Conservation (phyloP, 1,284 basidiomycete genomes). For the Tremellales sp. region DNA sequence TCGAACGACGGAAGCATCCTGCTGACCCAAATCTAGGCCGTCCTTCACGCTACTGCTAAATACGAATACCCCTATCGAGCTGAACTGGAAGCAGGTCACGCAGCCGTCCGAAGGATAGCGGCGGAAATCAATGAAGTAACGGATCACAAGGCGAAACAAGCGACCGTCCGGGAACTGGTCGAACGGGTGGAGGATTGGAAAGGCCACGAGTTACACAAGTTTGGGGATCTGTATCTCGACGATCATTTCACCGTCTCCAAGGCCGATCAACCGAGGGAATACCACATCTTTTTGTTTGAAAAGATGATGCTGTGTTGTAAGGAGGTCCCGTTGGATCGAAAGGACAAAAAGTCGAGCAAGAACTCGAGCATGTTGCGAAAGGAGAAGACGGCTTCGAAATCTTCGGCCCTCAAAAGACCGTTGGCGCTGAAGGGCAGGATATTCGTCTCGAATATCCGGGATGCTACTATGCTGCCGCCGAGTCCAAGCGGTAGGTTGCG, state of each 20-base stretch:
- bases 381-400: slow-evolving; percentile 55
- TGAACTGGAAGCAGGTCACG: slow-evolving; percentile 78
- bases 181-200: slow-evolving; percentile 98
- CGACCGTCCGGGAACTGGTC: slow-evolving; percentile 82
- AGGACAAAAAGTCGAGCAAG: slow-evolving; percentile 48
- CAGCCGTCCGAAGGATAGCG: slow-evolving; percentile 86
- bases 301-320: slow-evolving; percentile 99
- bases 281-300: slow-evolving; percentile 98
- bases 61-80: slow-evolving; percentile 65
- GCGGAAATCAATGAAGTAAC: slow-evolving; percentile 93
- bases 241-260: slow-evolving; percentile 96
- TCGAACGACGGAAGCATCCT: slow-evolving; percentile 8
- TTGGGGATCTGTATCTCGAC: slow-evolving; percentile 87
- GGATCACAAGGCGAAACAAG: slow-evolving; percentile 66
- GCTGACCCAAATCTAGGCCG: slow-evolving; percentile 22
- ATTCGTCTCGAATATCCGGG: slow-evolving; percentile 91
- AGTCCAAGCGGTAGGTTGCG: slow-evolving; percentile 59
- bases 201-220: slow-evolving; percentile 89
- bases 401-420: slow-evolving; percentile 62
- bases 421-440: slow-evolving; percentile 94
- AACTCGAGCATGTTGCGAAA: slow-evolving; percentile 44
- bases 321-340: slow-evolving; percentile 55
- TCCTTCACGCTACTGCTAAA: slow-evolving; percentile 40
- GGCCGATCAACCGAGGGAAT: slow-evolving; percentile 93
- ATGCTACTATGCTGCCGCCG: slow-evolving; percentile 53